phyloP scores from a whole-genome alignment of 2,329 filamentous ascomycete genomes.

The Penicillium freii region DNA sequence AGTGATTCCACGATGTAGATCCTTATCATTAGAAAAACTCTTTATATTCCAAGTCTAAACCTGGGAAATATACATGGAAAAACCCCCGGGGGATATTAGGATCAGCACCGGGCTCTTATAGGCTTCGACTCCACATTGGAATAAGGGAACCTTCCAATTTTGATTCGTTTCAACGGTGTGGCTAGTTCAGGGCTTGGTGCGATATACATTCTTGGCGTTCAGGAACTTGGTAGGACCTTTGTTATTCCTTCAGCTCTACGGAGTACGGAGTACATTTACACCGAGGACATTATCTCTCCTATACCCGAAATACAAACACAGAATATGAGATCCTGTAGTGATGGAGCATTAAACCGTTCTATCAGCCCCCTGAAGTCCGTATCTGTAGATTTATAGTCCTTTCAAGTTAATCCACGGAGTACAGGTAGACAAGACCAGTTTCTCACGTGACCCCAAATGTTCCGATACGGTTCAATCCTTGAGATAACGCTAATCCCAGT shows the following conservation, averaged over 20 bases:
- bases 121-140: background rate
- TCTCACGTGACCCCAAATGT: background rate
- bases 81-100: background rate
- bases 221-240: background rate
- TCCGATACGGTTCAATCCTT: background rate
- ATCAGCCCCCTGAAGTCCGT: no score
- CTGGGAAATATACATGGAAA: background rate
- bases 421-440: background rate
- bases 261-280: no score
- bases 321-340: background rate
- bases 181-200: background rate
- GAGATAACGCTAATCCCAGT: background rate
- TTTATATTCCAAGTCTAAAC: background rate
- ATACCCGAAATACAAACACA: background rate
- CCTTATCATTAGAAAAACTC: background rate
- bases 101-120: background rate
- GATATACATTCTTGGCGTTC: no score
- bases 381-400: no score
- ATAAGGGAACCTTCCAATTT: background rate
- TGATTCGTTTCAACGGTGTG: conserved; percentile 2
- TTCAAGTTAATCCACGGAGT: no score
- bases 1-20: background rate
- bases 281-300: background rate
- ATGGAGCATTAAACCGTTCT: no score
- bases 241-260: background rate